Base-by-base conservation (phyloP, 352 stramenopile genomes). In the Pythium insidiosum region DNA sequence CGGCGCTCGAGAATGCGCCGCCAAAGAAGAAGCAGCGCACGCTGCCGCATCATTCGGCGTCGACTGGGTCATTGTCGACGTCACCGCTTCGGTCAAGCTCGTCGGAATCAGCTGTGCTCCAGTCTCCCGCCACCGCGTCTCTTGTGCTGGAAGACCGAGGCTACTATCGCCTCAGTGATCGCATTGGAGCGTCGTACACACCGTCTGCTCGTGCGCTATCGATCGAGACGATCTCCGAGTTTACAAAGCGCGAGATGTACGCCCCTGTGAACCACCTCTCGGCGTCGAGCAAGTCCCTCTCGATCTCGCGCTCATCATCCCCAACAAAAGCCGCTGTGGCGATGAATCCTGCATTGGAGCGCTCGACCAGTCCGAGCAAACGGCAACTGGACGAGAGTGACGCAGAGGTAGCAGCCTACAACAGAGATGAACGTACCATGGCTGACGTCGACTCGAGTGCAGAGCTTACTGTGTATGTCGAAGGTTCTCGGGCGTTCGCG, bases 141-240 rank as follows among this genome's bases (percentile, higher is more conserved):
- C 20, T 56, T 15, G 6, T 53, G 11, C 21, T 69, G 3, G 73
- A 93, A 44, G 80, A 89, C 36, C 60, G 75, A 20, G 59, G 60
- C 2, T 93, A 91, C 49, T 88, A 87, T 44, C 74, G 76, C 24
- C 31, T 86, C n/a, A 93, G 78, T 34, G 81, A 93, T 47, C 73
- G 78, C 6, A 90, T 93, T 25, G 81, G 72, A 29, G 54, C 69
- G 3, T 81, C 64, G 31, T 93, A 93, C 56, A 89, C 81, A 13
- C 63, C 77, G 20, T 79, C 69, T 2, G 73, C 81, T 4, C 67
- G 64, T 11, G 59, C 61, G 3, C 38, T 93, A 6, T 88, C 77
- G 3, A 70, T 89, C 21, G 73, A 88, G 3, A 65, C 69, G 44
- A 78, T 90, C 31, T 85, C 70, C 2, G 66, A 42, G n/a, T 72